A percentile compares a stretch with the other conserved stretches of the same genome.
These are phyloP conservation scores for Colletotrichum lindemuthianum DNA, from an alignment of 2,329 filamentous ascomycete species.

Conservation along the genomic window DNA sequence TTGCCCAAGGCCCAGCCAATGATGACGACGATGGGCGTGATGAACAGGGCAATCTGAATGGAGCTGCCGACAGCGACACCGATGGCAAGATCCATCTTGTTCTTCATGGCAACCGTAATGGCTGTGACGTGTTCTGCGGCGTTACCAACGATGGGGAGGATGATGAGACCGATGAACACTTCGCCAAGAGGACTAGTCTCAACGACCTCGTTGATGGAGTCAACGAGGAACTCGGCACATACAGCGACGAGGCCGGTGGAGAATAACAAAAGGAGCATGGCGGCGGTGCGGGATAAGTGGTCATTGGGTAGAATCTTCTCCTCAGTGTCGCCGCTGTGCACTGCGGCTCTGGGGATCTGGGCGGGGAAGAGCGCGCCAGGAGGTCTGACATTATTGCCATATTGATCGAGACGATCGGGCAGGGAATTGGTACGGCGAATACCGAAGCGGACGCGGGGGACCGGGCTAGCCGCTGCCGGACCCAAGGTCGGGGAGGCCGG, in stretches of 20 bases:
- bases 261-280: constrained; percentile 70
- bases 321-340: constrained; percentile 43
- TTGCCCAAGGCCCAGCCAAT: constrained; percentile 75
- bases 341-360: constrained; percentile 52
- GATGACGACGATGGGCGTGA: constrained; percentile 76
- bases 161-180: constrained; percentile 76
- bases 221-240: constrained; percentile 77
- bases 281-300: constrained; percentile 64
- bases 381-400: constrained; percentile 49
- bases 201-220: constrained; percentile 73
- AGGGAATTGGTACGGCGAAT: constrained; percentile 80
- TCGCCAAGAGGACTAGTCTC: constrained; percentile 66
- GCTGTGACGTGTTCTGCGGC: constrained; percentile 79
- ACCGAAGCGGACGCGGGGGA: constrained; percentile 69
- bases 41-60: constrained; percentile 78
- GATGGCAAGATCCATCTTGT: constrained; percentile 81
- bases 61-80: constrained; percentile 76
- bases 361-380: constrained; percentile 62
- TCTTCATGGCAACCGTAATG: constrained; percentile 76
- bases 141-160: constrained; percentile 78
- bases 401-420: constrained; percentile 71
- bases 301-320: constrained; percentile 49
- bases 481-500: constrained; percentile 35
- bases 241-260: constrained; percentile 73
- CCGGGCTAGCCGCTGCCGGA: constrained; percentile 50